Conservation (phyloP, 116 monocot genomes). For the Cymodocea nodosa region DNA sequence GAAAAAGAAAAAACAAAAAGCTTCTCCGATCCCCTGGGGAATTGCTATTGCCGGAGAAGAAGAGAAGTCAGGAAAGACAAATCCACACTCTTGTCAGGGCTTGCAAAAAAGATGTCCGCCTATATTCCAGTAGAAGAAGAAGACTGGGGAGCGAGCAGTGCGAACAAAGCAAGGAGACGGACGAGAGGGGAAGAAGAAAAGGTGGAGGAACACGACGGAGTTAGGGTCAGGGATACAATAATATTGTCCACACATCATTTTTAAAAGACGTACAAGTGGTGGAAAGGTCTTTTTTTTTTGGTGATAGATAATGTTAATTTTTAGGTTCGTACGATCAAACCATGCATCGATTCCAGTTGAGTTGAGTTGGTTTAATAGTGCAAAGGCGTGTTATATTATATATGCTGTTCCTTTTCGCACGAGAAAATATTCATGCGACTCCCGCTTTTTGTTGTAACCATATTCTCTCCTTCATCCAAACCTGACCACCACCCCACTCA, state of each 20-base stretch:
- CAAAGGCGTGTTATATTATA: too few species aligned
- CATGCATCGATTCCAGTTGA: too few species aligned
- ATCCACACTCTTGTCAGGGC: conserved; percentile 44
- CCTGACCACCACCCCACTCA: neutral
- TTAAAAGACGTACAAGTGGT: too few species aligned
- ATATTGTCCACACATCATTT: too few species aligned
- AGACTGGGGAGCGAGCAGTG: neutral
- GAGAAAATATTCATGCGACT: neutral
- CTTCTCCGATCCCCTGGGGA: conserved; percentile 8
- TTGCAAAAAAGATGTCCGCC: neutral
- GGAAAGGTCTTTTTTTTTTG: too few species aligned
- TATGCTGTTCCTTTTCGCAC: too few species aligned
- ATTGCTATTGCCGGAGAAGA: conserved; percentile 22
- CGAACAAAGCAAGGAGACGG: too few species aligned
- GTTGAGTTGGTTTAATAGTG: too few species aligned
- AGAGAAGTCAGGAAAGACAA: conserved; percentile 31
- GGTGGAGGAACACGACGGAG: neutral
- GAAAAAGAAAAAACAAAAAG: conserved; percentile 41
- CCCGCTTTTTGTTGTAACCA: neutral
- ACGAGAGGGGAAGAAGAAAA: neutral
- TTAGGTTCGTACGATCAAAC: too few species aligned
- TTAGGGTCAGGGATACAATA: neutral
- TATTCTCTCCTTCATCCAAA: too few species aligned
- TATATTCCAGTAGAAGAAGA: neutral
- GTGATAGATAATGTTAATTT: too few species aligned